Evolutionary conservation across 768 basidiomycete genomes (phyloP), one percentile per base, ranked within the genome.

Genomic region (Suillus brevipes): DNA sequence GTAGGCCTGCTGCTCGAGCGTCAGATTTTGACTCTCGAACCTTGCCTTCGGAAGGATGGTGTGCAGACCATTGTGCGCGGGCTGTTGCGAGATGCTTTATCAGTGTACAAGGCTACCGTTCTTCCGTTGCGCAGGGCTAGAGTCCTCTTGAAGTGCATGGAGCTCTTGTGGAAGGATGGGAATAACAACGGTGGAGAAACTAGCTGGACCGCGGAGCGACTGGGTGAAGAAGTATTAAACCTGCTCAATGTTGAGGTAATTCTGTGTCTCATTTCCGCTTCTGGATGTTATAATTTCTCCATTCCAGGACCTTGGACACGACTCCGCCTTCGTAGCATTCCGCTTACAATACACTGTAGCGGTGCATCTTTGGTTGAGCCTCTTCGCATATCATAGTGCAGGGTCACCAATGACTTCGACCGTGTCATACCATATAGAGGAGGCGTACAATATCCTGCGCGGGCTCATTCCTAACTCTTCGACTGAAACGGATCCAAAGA

Each of bases 361-460:
- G 1, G 79, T 83, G 0, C 85, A 90, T 69, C 79, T 95, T 31
- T 91, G 89, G 87, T 77, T 86, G 53, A 87, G 89, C 0, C 77
- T 95, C 23, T 88, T 91, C 70, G 83, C 86, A 0, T 92, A 95
- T 74, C 84, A 86, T 16, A 79, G 77, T 6, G 77, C 74, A 10
- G 80, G 84, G 62, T 65, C 75, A 1, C 75, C 83, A 28, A 82
- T 85, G 71, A 80, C 77, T 62, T 63, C 74, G 0, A 70, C 81
- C 2, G 81, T 92, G 49, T 75, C 83, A 9, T 70, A 77, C n/a
- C 85, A 87, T 57, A 79, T 85, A 1, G 85, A 84, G 13, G 77
- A 83, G 16, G 89, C 87, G 0, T 87, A 83, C 67, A 73, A 67
- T 40, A 72, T 85, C 36, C 80, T 91, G 47, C 80, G 77, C 52